Percentiles rank a stretch among this genome's conserved stretches.
These are phyloP conservation scores for Agrostemma githago DNA, from an alignment of 148 eudicot genomes.

Conservation along the genomic window DNA sequence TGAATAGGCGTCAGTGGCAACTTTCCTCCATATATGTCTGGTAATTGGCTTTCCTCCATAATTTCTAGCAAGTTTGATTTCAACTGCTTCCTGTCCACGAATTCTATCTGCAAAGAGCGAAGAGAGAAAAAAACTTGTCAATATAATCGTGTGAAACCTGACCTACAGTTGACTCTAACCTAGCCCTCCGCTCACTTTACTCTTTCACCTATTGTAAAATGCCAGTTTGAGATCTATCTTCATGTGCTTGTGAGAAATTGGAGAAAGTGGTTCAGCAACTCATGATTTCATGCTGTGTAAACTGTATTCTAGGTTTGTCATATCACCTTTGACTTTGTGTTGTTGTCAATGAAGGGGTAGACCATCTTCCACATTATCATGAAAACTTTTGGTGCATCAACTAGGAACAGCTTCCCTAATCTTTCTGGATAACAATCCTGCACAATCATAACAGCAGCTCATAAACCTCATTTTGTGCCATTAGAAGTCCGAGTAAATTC, in stretches of 20 bases:
- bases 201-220: too few relatives aligned
- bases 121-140: not conserved
- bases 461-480: not conserved
- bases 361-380: conserved; percentile 72
- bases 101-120: conserved; percentile 46
- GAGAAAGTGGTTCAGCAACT: not conserved
- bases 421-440: conserved; percentile 94
- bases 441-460: not conserved
- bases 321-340: conserved; percentile 71
- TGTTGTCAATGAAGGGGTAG: conserved; percentile 73
- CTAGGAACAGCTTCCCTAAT: conserved; percentile 57
- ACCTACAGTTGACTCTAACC: too few relatives aligned
- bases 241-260: not conserved
- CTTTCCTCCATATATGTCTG: conserved; percentile 83
- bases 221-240: too few relatives aligned
- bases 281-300: not conserved
- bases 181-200: too few relatives aligned
- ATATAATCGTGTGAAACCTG: not conserved
- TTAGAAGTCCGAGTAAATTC: not conserved
- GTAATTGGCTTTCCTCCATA: conserved; percentile 87
- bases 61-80: conserved; percentile 56
- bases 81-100: conserved; percentile 62
- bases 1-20: conserved; percentile 56
- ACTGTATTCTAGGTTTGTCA: not conserved
- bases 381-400: conserved; percentile 68